Base-by-base conservation (phyloP, 2,329 filamentous ascomycete genomes). In the Zelopaecilomyces penicillatus region DNA sequence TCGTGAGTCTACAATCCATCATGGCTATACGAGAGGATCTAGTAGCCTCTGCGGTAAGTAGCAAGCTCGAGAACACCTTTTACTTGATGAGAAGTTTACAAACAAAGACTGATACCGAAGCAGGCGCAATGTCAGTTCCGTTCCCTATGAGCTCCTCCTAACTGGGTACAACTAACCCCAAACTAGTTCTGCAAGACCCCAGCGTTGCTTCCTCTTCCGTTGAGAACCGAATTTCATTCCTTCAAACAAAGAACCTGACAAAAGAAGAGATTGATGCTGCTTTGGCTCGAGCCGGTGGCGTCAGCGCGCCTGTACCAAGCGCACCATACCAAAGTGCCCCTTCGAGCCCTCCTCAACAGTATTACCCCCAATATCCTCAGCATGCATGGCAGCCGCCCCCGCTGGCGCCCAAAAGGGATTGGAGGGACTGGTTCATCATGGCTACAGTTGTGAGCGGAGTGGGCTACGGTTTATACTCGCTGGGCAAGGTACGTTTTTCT, bases 391-490 rank as follows among this genome's bases (percentile, higher is more conserved):
- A 79, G 56, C 71, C 71, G 30, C 68, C 77, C 4, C 74, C 74
- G 1, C 71, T 76, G 44, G 67, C 81, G 3, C 89, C 89, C 3
- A 83, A 81, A 61, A 76, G 93, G 59, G 93, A 98, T 67, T 98
- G 93, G 93, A 79, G 94, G 50, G 93, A 98, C 62, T 97, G 89
- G 86, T 98, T 98, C 67, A 97, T 98, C 65, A 95, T 97, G 88
- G 93, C 93, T 6, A 98, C 93, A 0, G 87, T 97, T 9, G 84
- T 94, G 50, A 85, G 89, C 46, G 88, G 90, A 40, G 83, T 96
- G 19, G 78, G 88, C 34, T 97, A 96, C 59, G 91, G 90, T 0
- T 67, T 95, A 26, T 98, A 93, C 62, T 79, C 83, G 52, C 76
- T 96, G 11, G 87, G 89, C 49, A 94, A 94, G 78, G 85, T 88